Evolutionary conservation across 345 rosid genomes (phyloP).

Genomic region (Physaria fendleri): DNA sequence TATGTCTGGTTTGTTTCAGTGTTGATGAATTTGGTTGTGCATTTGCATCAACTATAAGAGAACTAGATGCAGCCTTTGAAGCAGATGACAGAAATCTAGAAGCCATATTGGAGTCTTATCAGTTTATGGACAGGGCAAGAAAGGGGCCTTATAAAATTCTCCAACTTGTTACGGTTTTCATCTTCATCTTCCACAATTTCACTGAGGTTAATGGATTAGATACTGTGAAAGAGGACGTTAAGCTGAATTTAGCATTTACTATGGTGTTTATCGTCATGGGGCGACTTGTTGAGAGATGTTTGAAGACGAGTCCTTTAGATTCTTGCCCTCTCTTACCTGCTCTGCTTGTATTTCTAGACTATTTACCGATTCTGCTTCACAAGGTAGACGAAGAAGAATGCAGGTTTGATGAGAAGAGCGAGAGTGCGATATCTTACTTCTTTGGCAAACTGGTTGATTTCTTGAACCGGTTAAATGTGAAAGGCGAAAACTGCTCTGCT

Average conservation of each 20-base stretch:
- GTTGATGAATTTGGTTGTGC: conserved; percentile 55
- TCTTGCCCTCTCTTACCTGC: conserved; percentile 67
- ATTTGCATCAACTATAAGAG: conserved; percentile 56
- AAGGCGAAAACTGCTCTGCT: conserved; percentile 18
- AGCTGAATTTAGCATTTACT: conserved; percentile 34
- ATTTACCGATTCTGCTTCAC: conserved; percentile 46
- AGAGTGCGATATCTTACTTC: conserved; percentile 53
- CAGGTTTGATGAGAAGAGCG: conserved; percentile 43
- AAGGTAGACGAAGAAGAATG: conserved; percentile 28
- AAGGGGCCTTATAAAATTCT: conserved; percentile 62
- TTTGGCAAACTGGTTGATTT: conserved; percentile 42
- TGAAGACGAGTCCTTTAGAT: conserved; percentile 38
- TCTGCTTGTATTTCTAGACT: conserved; percentile 67
- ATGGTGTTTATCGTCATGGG: conserved; percentile 63
- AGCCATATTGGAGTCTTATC: conserved; percentile 51
- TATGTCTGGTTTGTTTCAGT: conserved; percentile 32
- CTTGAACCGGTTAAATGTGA: conserved; percentile 36
- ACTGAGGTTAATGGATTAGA: conserved; percentile 25
- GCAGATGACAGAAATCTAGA: conserved; percentile 45
- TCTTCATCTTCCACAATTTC: conserved; percentile 51
- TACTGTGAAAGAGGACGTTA: conserved; percentile 24
- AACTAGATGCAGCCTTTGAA: conserved; percentile 49
- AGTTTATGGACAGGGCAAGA: conserved; percentile 50
- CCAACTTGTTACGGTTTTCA: conserved; percentile 59
- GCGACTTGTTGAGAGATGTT: conserved; percentile 54